A percentile compares a stretch with the other conserved stretches of the same genome.
Evolutionary conservation across 2,329 filamentous ascomycete genomes (phyloP).

Genomic region (Trichothecium roseum): DNA sequence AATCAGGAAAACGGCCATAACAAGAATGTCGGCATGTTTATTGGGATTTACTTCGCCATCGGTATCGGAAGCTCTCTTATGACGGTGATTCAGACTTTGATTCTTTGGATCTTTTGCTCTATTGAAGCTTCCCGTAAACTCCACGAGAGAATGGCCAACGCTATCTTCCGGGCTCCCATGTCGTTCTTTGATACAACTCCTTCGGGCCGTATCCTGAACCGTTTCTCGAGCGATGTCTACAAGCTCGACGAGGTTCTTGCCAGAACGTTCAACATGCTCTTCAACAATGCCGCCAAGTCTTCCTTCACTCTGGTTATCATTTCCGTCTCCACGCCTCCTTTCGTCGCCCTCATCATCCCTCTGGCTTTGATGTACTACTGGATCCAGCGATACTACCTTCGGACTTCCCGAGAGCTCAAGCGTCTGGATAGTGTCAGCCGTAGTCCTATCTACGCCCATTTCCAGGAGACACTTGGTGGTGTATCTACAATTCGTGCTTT

Average conservation of each 20-base stretch:
- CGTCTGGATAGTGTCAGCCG: slow-evolving; percentile 88
- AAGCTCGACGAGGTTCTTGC: slow-evolving; percentile 86
- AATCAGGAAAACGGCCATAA: slow-evolving; percentile 64
- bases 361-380: slow-evolving; percentile 74
- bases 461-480: slow-evolving; percentile 91
- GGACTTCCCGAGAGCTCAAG: slow-evolving; percentile 93
- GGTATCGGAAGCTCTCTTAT: slow-evolving; percentile 77
- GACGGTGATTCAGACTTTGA: slow-evolving; percentile 84
- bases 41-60: slow-evolving; percentile 92
- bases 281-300: slow-evolving; percentile 64
- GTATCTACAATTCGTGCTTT: slow-evolving; percentile 94
- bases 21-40: slow-evolving; percentile 72
- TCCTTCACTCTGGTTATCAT: slow-evolving; percentile 83
- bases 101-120: slow-evolving; percentile 98
- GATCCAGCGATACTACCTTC: slow-evolving; percentile 94
- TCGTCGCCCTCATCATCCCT: slow-evolving; percentile 72
- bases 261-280: slow-evolving; percentile 95
- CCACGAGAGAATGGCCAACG: slow-evolving; percentile 93
- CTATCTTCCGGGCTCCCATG: slow-evolving; percentile 97
- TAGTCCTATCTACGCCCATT: slow-evolving; percentile 95
- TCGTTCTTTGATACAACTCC: slow-evolving; percentile 98
- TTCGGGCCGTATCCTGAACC: slow-evolving; percentile 88
- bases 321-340: slow-evolving; percentile 68
- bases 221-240: slow-evolving; percentile 76
- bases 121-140: slow-evolving; percentile 97